These are phyloP conservation scores for Medicago arabica DNA, from an alignment of 306 rosid species.

Conservation along the genomic window DNA sequence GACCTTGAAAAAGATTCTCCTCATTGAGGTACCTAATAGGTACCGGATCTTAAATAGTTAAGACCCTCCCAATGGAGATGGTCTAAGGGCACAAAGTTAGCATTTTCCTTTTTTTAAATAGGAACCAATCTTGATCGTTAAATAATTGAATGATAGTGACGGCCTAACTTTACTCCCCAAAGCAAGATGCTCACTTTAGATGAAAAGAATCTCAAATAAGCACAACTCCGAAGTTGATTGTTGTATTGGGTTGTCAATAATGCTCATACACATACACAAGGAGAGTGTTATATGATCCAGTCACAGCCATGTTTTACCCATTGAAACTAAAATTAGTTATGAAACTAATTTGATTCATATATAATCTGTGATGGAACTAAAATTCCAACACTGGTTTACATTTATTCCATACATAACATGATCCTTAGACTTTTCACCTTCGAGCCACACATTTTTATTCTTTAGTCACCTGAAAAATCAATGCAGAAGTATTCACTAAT, in stretches of 20 bases:
- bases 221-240: too few relatives aligned
- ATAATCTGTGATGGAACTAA: background rate
- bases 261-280: background rate
- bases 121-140: background rate
- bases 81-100: too few relatives aligned
- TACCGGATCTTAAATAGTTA: too few relatives aligned
- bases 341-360: background rate
- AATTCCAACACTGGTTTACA: conserved; percentile 16
- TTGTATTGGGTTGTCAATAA: too few relatives aligned
- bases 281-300: background rate
- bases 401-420: conserved; percentile 45
- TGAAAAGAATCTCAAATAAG: too few relatives aligned
- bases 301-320: background rate
- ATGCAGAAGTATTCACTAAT: background rate
- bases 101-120: too few relatives aligned
- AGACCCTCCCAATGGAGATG: too few relatives aligned
- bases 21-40: too few relatives aligned
- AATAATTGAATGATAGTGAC: too few relatives aligned
- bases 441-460: conserved; percentile 25
- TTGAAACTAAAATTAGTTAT: background rate
- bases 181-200: too few relatives aligned
- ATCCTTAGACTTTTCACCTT: conserved; percentile 37
- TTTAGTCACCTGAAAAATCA: conserved; percentile 41
- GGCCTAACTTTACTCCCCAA: too few relatives aligned
- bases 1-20: too few relatives aligned